Evolutionary conservation across 176 grass and related monocot species (phyloP).

Genomic region (Puya raimondii): DNA sequence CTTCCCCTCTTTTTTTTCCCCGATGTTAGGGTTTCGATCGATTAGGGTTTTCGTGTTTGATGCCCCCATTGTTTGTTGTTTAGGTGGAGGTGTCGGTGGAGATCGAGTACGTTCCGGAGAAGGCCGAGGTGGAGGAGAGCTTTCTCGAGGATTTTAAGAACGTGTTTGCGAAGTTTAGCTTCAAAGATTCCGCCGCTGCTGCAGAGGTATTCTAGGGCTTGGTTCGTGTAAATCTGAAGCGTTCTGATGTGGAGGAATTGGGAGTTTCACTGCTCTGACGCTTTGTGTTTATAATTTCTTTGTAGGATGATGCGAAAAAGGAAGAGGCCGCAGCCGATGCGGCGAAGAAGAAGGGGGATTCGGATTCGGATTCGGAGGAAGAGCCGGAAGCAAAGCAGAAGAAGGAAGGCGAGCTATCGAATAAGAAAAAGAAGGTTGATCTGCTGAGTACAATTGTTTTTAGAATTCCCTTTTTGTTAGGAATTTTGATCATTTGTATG

Average conservation of each 20-base stretch:
- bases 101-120: conserved; percentile 84
- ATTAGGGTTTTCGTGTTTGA: background rate
- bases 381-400: conserved; percentile 59
- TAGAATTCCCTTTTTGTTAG: background rate
- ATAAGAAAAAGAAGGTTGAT: conserved; percentile 81
- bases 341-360: conserved; percentile 34
- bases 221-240: background rate
- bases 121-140: conserved; percentile 55
- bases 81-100: conserved; percentile 44
- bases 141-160: conserved; percentile 62
- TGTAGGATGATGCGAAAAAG: conserved; percentile 46
- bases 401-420: conserved; percentile 73
- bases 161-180: conserved; percentile 82
- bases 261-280: background rate
- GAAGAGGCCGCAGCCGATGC: conserved; percentile 49
- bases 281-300: conserved; percentile 3
- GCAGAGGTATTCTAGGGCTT: conserved; percentile 29
- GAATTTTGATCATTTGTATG: background rate
- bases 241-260: background rate
- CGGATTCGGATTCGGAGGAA: conserved; percentile 55
- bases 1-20: background rate
- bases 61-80: background rate
- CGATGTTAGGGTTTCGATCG: conserved; percentile 2
- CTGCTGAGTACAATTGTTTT: background rate
- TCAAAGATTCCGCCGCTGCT: conserved; percentile 38